Evolutionary conservation across 1,284 basidiomycete genomes (phyloP).

Genomic region (Cerioporus squamosus): DNA sequence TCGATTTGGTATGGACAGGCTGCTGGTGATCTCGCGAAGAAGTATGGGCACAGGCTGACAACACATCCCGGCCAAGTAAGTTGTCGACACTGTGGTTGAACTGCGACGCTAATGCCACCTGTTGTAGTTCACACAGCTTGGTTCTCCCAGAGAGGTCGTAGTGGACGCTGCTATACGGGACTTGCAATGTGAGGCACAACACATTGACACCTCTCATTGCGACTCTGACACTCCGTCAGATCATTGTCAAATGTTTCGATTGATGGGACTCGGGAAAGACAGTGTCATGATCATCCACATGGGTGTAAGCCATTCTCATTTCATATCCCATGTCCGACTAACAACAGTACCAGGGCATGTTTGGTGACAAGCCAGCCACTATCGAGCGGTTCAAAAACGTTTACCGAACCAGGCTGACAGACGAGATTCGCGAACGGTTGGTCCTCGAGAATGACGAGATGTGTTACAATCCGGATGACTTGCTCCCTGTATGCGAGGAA

Average conservation of each 20-base stretch:
- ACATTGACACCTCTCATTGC: too few relatives aligned
- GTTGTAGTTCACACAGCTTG: conserved; percentile 78
- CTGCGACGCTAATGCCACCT: neutral
- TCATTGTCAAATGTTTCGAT: conserved; percentile 85
- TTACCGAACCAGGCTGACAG: conserved; percentile 61
- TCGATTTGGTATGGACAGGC: conserved; percentile 36
- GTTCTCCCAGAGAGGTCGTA: conserved; percentile 76
- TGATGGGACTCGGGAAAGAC: conserved; percentile 79
- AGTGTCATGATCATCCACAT: conserved; percentile 83
- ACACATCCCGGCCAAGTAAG: conserved; percentile 73
- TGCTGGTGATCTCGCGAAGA: conserved; percentile 76
- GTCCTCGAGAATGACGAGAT: conserved; percentile 96
- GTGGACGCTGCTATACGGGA: conserved; percentile 80
- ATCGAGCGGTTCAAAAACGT: conserved; percentile 76
- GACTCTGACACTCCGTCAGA: conserved; percentile 38
- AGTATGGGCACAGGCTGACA: conserved; percentile 82
- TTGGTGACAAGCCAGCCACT: conserved; percentile 77
- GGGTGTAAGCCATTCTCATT: conserved; percentile 44
- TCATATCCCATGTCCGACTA: neutral
- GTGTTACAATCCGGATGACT: conserved; percentile 87
- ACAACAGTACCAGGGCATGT: conserved; percentile 58
- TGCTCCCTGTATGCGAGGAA: conserved; percentile 83
- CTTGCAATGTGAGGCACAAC: conserved; percentile 52
- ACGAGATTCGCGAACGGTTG: conserved; percentile 70
- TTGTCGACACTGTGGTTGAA: neutral